phyloP scores from a whole-genome alignment of 495 filamentous ascomycete genomes.

The Talaromyces wortmannii region DNA sequence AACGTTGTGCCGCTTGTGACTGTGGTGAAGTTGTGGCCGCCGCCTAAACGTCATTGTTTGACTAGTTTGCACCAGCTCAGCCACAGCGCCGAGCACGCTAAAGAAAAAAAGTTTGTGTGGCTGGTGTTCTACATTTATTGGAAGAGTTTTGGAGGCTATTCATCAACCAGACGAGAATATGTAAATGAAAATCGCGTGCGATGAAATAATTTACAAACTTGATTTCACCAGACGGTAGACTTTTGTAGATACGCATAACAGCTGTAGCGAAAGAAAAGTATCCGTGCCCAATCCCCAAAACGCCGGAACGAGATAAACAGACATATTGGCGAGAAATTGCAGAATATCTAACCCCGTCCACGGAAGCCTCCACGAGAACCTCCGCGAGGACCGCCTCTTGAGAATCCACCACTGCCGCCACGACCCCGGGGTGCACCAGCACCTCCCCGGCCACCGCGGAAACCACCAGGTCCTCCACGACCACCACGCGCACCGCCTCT shows the following conservation, averaged over 20 bases:
- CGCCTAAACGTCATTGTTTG: conserved; percentile 7
- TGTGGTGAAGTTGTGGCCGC: neutral
- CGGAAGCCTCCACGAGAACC: conserved; percentile 25
- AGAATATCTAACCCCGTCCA: conserved; percentile 25
- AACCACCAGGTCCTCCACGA: conserved; percentile 34
- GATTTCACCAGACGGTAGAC: neutral
- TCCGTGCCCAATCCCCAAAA: conserved; percentile 35
- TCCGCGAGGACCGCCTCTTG: conserved; percentile 23
- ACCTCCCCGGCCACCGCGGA: conserved; percentile 29
- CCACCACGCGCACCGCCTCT: conserved; percentile 27
- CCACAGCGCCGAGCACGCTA: neutral
- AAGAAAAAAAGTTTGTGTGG: conserved; percentile 1
- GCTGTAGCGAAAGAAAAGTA: conserved; percentile 1
- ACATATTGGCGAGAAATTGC: neutral
- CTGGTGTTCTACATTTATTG: neutral
- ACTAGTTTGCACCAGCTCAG: conserved; percentile 1
- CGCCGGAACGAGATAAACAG: conserved; percentile 29
- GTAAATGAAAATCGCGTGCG: neutral
- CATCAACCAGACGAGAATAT: neutral
- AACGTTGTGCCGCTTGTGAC: neutral
- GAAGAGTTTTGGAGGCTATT: neutral
- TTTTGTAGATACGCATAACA: conserved; percentile 1
- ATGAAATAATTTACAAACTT: conserved; percentile 2
- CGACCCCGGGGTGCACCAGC: conserved; percentile 20
- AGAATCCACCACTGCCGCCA: conserved; percentile 36